Evolutionary conservation across 805 yeast genomes (phyloP), one percentile per base, ranked within the genome.

Genomic region (Saturnispora gosingensis): DNA sequence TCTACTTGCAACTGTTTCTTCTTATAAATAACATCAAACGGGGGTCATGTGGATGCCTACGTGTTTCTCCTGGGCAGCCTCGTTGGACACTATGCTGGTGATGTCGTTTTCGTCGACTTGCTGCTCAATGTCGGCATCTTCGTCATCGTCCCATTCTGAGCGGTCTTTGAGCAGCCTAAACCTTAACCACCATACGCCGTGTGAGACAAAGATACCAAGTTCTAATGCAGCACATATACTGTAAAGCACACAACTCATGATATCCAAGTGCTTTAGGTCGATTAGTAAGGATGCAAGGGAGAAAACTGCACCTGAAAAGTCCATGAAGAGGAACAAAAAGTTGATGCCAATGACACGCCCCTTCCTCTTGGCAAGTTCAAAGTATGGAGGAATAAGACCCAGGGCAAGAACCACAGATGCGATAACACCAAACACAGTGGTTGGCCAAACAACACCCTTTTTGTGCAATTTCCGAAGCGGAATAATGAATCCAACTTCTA

Each of bases 231-330:
- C 80, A 35, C 90, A 89, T 18, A 88, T 73, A 10, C 80, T 73
- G 63, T 90, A 90, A 36, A 90, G 72, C 0, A 85, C 73, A 56
- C 86, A 75, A 43, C 97, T 93, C 78, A 91, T 74, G n/a, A 80
- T 65, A 64, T 90, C 97, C 62, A 85, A 61, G 36, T 73, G 72
- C 1, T 73, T 75, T 6, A 71, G 68, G 7, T 70, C 65, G 13
- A 49, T 78, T 3, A 83, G 93, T 38, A 83, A 73, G 1, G 73
- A 66, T 44, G 78, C 73, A 55, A 86, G 73, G 7, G 95, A 84
- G 56, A 89, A 80, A 43, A 73, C 67, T 1, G 82, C 82, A 4
- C 83, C 83, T 45, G 68, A 59, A 4, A 77, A 67, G 59, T 78
- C 83, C 64, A 76, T 66, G n/a, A 60, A 54, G 45, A 78, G 65